A percentile compares a stretch with the other conserved stretches of the same genome.
Evolutionary conservation across 1,284 basidiomycete species (phyloP).

Genomic region (Ustilago sp.): DNA sequence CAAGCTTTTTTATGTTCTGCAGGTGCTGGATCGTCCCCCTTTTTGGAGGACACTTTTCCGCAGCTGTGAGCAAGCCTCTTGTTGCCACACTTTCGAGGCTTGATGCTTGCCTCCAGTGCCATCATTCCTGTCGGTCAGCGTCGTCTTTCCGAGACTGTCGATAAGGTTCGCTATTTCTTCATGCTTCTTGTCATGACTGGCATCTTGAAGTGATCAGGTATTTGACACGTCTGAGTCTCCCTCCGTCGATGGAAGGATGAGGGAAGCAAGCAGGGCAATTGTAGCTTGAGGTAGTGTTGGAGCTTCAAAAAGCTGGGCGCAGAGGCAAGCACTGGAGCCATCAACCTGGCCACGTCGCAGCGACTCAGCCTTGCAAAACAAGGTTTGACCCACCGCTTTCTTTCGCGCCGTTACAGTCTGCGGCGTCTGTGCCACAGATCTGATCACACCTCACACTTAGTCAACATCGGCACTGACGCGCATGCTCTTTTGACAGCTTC

Average conservation of each 20-base stretch:
- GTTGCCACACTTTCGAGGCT: too few species aligned
- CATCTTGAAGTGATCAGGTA: conserved; percentile 4
- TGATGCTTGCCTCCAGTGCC: too few species aligned
- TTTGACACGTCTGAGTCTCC: not conserved
- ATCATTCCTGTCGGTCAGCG: not conserved
- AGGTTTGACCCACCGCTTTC: not conserved
- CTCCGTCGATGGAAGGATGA: not conserved
- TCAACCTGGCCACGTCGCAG: too few species aligned
- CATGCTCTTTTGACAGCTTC: not conserved
- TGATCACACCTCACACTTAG: not conserved
- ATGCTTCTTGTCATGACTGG: conserved; percentile 9
- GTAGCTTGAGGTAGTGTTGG: not conserved
- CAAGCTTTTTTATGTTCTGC: too few species aligned
- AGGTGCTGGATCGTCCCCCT: too few species aligned
- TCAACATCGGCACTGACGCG: not conserved
- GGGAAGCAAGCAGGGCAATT: not conserved
- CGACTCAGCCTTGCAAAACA: not conserved
- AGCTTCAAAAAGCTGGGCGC: not conserved
- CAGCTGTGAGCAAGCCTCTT: too few species aligned
- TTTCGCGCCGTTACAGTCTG: not conserved
- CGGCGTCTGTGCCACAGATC: conserved; percentile 2
- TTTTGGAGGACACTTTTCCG: too few species aligned
- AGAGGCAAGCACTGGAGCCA: not conserved
- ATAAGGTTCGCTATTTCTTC: not conserved
- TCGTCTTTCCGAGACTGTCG: not conserved